A percentile compares a stretch with the other conserved stretches of the same genome.
Conservation (phyloP, 768 basidiomycete species). For the Amanita jacksonii region DNA sequence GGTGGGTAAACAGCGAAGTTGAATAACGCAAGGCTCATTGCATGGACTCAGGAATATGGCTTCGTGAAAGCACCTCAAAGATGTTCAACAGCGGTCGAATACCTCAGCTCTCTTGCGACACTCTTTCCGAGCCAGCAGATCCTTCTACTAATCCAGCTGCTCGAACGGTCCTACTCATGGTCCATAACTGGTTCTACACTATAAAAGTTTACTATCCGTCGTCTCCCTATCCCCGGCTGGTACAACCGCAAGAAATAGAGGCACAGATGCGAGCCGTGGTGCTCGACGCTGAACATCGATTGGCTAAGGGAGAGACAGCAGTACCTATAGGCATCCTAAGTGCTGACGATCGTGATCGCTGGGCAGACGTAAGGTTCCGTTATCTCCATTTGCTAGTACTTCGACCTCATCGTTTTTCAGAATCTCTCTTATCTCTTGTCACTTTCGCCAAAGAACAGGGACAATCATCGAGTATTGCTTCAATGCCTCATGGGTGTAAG, state of each 20-base stretch:
- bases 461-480: conserved; percentile 53
- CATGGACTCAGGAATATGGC: conserved; percentile 44
- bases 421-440: conserved; percentile 62
- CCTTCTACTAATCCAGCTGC: conserved; percentile 33
- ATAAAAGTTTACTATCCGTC: conserved; percentile 52
- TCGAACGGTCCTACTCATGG: conserved; percentile 56
- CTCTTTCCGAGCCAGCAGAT: conserved; percentile 39
- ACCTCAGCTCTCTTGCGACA: conserved; percentile 59
- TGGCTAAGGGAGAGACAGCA: conserved; percentile 43
- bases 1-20: conserved; percentile 35
- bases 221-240: conserved; percentile 18
- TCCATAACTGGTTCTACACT: conserved; percentile 73
- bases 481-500: conserved; percentile 73
- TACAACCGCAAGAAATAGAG: conserved; percentile 32
- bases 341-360: conserved; percentile 72
- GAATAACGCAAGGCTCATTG: background rate
- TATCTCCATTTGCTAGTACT: background rate
- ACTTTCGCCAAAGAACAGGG: conserved; percentile 55
- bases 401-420: conserved; percentile 18
- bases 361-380: conserved; percentile 58
- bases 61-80: conserved; percentile 43
- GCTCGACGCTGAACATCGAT: conserved; percentile 47
- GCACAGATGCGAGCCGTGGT: conserved; percentile 34
- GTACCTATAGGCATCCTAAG: conserved; percentile 63
- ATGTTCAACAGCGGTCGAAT: conserved; percentile 77